Percentiles rank a stretch among this genome's conserved stretches.
These are phyloP conservation scores for Quercus phellos DNA, from an alignment of 331 rosid species.

Conservation along the genomic window DNA sequence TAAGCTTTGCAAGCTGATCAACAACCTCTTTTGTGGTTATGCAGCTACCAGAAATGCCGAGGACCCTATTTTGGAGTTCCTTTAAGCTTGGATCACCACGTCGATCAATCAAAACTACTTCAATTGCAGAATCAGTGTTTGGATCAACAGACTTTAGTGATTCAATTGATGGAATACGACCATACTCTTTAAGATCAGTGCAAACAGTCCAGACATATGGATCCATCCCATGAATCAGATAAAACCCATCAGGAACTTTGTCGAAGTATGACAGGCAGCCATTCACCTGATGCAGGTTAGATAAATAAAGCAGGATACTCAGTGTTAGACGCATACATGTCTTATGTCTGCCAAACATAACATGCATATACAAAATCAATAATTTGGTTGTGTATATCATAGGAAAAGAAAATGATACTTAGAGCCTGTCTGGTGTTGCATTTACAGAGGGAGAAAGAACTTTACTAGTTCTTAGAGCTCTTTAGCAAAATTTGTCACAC, in stretches of 20 bases:
- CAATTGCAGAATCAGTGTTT: conserved; percentile 56
- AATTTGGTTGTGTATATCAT: not conserved
- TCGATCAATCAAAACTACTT: conserved; percentile 77
- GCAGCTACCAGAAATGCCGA: conserved; percentile 59
- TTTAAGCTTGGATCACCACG: conserved; percentile 73
- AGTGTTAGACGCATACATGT: not conserved
- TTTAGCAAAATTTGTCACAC: too few species aligned
- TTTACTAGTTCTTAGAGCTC: too few species aligned
- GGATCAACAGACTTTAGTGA: conserved; percentile 69
- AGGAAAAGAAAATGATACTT: not conserved
- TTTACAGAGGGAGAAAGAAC: too few species aligned
- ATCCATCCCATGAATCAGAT: conserved; percentile 82
- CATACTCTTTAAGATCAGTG: conserved; percentile 79
- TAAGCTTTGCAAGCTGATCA: conserved; percentile 87
- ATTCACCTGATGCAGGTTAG: conserved; percentile 67
- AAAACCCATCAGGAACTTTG: conserved; percentile 91
- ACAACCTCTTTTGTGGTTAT: conserved; percentile 76
- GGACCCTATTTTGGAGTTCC: conserved; percentile 72
- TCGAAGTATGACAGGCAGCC: conserved; percentile 91
- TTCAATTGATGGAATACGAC: conserved; percentile 86
- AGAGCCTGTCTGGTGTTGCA: not conserved
- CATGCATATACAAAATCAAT: not conserved
- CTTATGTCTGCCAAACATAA: not conserved
- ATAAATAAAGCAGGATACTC: conserved; percentile 18
- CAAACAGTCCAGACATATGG: conserved; percentile 90